Evolutionary conservation across 2,329 filamentous ascomycete species (phyloP), one percentile per base, ranked within the genome.

Genomic region (Aureobasidium lini): DNA sequence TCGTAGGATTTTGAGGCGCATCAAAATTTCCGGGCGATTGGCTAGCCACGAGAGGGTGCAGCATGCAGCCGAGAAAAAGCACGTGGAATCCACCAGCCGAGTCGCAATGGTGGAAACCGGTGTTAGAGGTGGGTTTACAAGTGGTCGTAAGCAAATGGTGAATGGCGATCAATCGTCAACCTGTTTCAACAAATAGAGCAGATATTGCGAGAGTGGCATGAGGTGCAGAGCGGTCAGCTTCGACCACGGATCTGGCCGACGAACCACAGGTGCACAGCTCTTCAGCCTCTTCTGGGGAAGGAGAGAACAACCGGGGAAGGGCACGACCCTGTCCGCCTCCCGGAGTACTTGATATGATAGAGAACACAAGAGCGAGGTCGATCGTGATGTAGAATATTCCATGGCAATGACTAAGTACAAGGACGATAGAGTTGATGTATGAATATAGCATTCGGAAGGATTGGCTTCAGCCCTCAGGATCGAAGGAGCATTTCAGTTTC

Each of bases 11-110:
- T 13, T 31, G 50, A 37, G 50, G 50, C 37, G 49, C 37, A 43
- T 43, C 48, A 54, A 54, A 54, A 54, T 54, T 54, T 54, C 50
- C 50, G 50, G 28, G 6, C 29, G 50, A 34, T 42, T 54, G 37
- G 37, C 39, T 13, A 52, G 49, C 49, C 50, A 42, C 39, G 37
- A 32, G 39, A 32, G 13, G 2, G 2, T 6, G n/a, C 23, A 23
- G 23, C 13, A 48, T 43, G 50, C 50, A 43, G 50, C 4, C 50
- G 50, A 37, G 48, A 40, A n/a, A 31, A 44, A 44, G 42, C 42
- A 53, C n/a, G 50, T 43, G 37, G 39, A 31, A 31, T 36, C 10
- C 16, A 40, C 36, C 36, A 40, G 36, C 13, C 8, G 4, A 43
- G n/a, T 15, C 2, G 47, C 32, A 23, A 23, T 54, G 50, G 28